Percentiles rank a stretch among this genome's conserved stretches.
These are phyloP conservation scores for Hemileia vastatrix DNA, from an alignment of 1,284 basidiomycete species.

Conservation along the genomic window DNA sequence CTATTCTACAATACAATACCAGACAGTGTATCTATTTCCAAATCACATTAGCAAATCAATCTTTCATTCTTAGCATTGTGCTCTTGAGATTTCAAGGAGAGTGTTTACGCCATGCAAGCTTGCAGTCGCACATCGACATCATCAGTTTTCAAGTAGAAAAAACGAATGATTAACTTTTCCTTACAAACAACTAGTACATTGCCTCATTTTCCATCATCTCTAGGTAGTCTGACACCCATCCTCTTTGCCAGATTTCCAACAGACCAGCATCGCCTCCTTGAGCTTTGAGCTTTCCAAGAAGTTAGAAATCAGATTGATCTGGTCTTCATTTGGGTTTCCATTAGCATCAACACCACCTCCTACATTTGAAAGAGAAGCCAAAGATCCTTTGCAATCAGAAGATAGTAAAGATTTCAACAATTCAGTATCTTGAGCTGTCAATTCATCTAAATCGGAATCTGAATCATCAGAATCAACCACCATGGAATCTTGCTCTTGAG, in stretches of 20 bases:
- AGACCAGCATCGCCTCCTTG: conserved; percentile 78
- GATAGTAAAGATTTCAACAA: neutral
- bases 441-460: neutral
- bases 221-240: too few species aligned
- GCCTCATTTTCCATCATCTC: too few species aligned
- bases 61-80: too few species aligned
- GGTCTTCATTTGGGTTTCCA: neutral
- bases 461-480: neutral
- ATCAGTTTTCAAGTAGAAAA: too few species aligned
- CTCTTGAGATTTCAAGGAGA: too few species aligned
- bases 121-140: too few species aligned
- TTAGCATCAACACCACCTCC: neutral
- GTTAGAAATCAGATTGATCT: conserved; percentile 64
- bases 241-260: conserved; percentile 76
- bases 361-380: neutral
- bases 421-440: neutral
- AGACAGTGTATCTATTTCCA: too few species aligned
- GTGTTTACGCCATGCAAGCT: too few species aligned
- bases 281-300: conserved; percentile 83
- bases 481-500: neutral
- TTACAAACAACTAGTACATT: too few species aligned
- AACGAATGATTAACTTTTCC: too few species aligned
- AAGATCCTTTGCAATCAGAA: neutral
- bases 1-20: too few species aligned
- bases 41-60: too few species aligned